phyloP scores from a whole-genome alignment of 2,329 filamentous ascomycete species.

The Alternaria angustiovoidea region DNA sequence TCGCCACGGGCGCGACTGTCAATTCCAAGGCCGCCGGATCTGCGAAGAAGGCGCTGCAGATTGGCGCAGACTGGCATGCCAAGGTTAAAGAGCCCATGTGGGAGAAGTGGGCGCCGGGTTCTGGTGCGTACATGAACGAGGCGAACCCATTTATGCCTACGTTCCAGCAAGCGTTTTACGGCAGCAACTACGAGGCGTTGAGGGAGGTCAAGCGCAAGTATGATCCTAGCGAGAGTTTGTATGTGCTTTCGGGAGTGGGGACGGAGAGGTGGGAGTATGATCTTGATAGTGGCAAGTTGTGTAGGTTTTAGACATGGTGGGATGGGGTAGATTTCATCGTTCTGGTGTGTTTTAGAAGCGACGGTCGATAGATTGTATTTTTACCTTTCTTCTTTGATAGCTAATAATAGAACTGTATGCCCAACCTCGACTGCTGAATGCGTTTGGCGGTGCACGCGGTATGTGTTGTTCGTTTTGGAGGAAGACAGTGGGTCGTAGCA shows the following conservation, averaged over 20 bases:
- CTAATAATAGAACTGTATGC: background rate
- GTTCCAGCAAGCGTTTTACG: constrained; percentile 26
- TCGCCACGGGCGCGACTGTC: constrained; percentile 32
- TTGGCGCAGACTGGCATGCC: constrained; percentile 10
- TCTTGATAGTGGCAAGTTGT: constrained; percentile 31
- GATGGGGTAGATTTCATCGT: background rate
- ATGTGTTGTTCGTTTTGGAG: background rate
- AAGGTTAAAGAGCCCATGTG: constrained; percentile 30
- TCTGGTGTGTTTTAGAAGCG: background rate
- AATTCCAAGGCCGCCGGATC: background rate
- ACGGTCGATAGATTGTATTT: background rate
- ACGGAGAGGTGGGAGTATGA: constrained; percentile 35
- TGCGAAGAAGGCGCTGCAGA: background rate
- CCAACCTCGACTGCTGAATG: background rate
- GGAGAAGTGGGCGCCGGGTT: constrained; percentile 20
- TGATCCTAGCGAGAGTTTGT: constrained; percentile 28
- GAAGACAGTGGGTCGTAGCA: background rate
- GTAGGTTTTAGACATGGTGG: background rate
- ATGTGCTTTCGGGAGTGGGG: constrained; percentile 30
- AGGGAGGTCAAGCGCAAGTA: constrained; percentile 19
- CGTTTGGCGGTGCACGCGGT: background rate
- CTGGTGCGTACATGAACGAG: constrained; percentile 31
- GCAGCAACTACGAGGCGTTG: constrained; percentile 14
- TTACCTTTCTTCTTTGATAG: background rate
- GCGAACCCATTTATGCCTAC: constrained; percentile 21